These are phyloP conservation scores for Asterochloris sp. DNA, from an alignment of 139 green algal genomes.

Conservation along the genomic window DNA sequence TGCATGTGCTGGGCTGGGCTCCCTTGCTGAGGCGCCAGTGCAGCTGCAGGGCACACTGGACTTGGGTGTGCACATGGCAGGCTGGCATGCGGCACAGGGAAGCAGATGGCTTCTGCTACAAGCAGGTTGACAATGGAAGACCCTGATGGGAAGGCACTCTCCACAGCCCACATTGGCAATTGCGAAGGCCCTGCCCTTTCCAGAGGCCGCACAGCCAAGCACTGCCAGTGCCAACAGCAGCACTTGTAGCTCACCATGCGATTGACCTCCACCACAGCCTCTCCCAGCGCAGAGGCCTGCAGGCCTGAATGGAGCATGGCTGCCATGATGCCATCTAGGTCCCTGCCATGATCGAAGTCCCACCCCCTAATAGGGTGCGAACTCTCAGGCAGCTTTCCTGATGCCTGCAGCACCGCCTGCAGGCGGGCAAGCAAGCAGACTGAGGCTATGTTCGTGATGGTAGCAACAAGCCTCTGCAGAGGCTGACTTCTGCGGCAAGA, in stretches of 20 bases:
- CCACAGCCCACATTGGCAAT: background rate
- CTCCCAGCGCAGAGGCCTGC: conserved; percentile 85
- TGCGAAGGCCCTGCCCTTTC: background rate
- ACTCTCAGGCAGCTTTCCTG: conserved; percentile 47
- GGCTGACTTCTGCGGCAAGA: too few relatives aligned
- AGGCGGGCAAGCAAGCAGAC: background rate
- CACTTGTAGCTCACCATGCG: conserved; percentile 73
- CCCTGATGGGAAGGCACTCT: background rate
- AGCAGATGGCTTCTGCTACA: too few relatives aligned
- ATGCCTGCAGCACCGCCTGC: conserved; percentile 64
- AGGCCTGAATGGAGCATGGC: conserved; percentile 80
- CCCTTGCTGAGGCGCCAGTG: conserved; percentile 6
- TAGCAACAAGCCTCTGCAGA: too few relatives aligned
- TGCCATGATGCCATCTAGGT: conserved; percentile 74
- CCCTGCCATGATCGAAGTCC: conserved; percentile 75
- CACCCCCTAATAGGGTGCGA: conserved; percentile 53
- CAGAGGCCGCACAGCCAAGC: background rate
- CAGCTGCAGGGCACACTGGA: background rate
- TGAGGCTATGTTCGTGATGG: too few relatives aligned
- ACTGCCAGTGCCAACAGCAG: background rate
- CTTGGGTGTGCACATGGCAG: too few relatives aligned
- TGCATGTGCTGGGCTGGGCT: background rate
- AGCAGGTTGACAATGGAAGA: background rate
- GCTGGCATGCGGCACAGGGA: too few relatives aligned
- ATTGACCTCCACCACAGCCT: conserved; percentile 90